Conservation (phyloP, 305 asterid species). For the Fraxinus angustifolia region DNA sequence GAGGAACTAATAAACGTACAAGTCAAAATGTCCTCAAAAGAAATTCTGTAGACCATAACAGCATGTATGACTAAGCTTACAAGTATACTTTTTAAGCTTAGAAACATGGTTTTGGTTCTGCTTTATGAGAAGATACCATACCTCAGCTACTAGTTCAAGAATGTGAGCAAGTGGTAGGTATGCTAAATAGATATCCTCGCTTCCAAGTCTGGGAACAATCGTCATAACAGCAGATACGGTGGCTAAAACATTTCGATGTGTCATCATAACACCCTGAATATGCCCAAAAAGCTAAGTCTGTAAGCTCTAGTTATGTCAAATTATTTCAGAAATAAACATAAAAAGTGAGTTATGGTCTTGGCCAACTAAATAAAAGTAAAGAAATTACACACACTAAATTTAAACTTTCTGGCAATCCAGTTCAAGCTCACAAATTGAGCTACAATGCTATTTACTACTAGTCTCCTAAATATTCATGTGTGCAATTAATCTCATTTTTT, state of each 20-base stretch:
- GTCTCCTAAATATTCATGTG: too few species aligned
- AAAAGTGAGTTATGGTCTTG: background rate
- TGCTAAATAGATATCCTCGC: constrained; percentile 78
- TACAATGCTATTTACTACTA: too few species aligned
- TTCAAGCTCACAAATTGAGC: too few species aligned
- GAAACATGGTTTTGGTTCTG: background rate
- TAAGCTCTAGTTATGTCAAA: background rate
- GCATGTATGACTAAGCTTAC: background rate
- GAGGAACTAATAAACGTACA: background rate
- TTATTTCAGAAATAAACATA: background rate
- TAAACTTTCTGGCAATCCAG: too few species aligned
- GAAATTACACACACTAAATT: background rate
- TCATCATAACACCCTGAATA: constrained; percentile 96
- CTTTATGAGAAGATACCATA: constrained; percentile 24
- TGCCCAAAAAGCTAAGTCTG: background rate
- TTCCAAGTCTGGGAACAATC: constrained; percentile 78
- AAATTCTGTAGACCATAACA: background rate
- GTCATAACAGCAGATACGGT: constrained; percentile 91
- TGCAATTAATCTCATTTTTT: too few species aligned
- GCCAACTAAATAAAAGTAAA: background rate
- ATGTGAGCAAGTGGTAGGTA: constrained; percentile 94
- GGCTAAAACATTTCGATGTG: constrained; percentile 85
- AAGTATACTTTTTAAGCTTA: background rate
- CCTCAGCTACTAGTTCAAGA: constrained; percentile 99
- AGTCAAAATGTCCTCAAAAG: constrained; percentile 13